Evolutionary conservation across 2,329 filamentous ascomycete genomes (phyloP).

Genomic region (Pseudogymnoascus sp.): DNA sequence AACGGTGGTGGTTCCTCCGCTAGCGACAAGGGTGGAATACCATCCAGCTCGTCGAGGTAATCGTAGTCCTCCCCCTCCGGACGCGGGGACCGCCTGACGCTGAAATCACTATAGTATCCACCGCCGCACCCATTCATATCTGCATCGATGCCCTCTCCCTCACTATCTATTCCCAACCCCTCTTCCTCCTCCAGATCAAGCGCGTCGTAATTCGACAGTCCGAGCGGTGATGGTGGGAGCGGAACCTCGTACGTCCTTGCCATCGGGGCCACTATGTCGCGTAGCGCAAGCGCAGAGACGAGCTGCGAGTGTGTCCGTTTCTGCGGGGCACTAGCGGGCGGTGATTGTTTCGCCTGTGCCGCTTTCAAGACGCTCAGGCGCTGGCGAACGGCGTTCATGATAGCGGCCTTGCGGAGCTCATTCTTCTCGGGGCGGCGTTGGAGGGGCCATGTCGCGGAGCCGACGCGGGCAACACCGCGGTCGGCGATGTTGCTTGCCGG

Average conservation of each 20-base stretch:
- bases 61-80: conserved; percentile 22
- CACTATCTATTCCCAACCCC: conserved; percentile 8
- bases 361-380: conserved; percentile 30
- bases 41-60: conserved; percentile 27
- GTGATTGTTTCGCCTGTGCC: neutral
- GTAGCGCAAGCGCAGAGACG: conserved; percentile 19
- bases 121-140: neutral
- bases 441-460: conserved; percentile 33
- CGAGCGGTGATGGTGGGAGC: conserved; percentile 26
- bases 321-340: neutral
- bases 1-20: conserved; percentile 21
- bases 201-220: conserved; percentile 28
- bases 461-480: conserved; percentile 39
- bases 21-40: conserved; percentile 23
- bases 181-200: conserved; percentile 27
- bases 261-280: conserved; percentile 21
- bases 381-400: conserved; percentile 52
- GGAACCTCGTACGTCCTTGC: conserved; percentile 20
- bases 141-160: conserved; percentile 16
- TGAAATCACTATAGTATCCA: conserved; percentile 26
- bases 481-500: conserved; percentile 63
- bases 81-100: conserved; percentile 23
- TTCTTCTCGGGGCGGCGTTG: conserved; percentile 40
- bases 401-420: conserved; percentile 53
- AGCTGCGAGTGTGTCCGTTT: conserved; percentile 12